Base-by-base conservation (phyloP, 352 stramenopile genomes). In the Blastocystis sp. region DNA sequence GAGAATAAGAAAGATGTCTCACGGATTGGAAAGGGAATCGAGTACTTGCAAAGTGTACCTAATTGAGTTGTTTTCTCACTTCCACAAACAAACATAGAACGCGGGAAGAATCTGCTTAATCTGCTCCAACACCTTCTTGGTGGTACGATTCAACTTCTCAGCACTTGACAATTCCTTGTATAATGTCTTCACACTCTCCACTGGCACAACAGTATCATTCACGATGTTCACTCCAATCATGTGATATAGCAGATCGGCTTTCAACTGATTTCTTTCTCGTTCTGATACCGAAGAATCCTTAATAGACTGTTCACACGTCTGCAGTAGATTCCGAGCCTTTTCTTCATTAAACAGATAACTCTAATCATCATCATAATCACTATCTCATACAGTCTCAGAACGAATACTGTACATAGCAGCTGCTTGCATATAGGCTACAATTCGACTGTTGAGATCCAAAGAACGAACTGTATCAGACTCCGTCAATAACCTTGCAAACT, bases 111-210 rank as follows among this genome's bases (percentile, higher is more conserved):
- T 44, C 27, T 54, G 73, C 48, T 84, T 64, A n/a, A 84, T 17
- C 56, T 33, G 1, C 19, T 51, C 73, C 73, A 84, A n/a, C 24
- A 84, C 5, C 19, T 42, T 30, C 73, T 84, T 84, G 24, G 73
- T 84, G 1, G 48, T 56, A 40, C 53, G 73, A n/a, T 56, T 68
- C 33, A 84, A 35, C 73, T 84, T 84, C 56, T 84, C 73, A 19
- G 48, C 27, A 19, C 11, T 40, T 5, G 33, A 33, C n/a, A 84
- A 7, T 42, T 40, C 53, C n/a, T 42, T 68, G 27, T 66, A 66
- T 57, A 66, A 3, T 40, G 48, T 1, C 6, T 33, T 3, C n/a
- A 84, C 24, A 33, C 68, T 84, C n/a, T 68, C 53, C 17, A 27
- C 3, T 13, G 53, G 19, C 4, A 84, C 73, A 17, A 84, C 33